A percentile compares a stretch with the other conserved stretches of the same genome.
phyloP scores from a whole-genome alignment of 2,329 filamentous ascomycete genomes.

The Blumeriella jaapii region DNA sequence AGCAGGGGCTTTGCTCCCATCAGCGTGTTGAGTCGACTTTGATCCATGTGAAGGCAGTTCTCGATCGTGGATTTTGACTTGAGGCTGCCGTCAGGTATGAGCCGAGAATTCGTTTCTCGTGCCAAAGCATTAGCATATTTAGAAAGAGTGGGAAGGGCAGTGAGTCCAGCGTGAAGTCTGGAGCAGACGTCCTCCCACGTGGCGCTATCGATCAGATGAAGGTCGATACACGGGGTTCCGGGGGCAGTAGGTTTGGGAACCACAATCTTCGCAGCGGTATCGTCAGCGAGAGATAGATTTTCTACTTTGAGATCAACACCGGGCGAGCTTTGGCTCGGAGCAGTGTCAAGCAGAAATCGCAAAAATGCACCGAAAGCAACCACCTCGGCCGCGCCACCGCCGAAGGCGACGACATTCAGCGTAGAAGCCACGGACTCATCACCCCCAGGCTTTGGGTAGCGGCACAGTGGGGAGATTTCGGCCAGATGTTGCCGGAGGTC shows the following conservation, averaged over 20 bases:
- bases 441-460: no score
- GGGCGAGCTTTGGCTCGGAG: conserved; percentile 3
- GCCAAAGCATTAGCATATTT: conserved; percentile 40
- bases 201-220: conserved; percentile 71
- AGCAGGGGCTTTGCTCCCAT: conserved; percentile 36
- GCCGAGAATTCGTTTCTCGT: conserved; percentile 33
- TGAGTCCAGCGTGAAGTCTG: conserved; percentile 46
- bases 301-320: conserved; percentile 6
- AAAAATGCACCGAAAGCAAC: conserved; percentile 47
- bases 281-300: conserved; percentile 8
- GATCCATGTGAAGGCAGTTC: conserved; percentile 37
- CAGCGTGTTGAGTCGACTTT: conserved; percentile 25
- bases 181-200: conserved; percentile 58
- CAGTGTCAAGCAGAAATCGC: conserved; percentile 26
- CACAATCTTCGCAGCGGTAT: background rate
- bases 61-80: conserved; percentile 33
- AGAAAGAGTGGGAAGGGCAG: conserved; percentile 37
- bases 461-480: conserved; percentile 5
- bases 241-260: background rate
- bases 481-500: conserved; percentile 21
- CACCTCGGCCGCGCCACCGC: conserved; percentile 49
- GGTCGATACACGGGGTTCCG: conserved; percentile 16
- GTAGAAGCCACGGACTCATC: no score
- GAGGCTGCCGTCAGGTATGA: conserved; percentile 33
- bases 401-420: conserved; percentile 20